Base-by-base conservation (phyloP, 192 early-diverging fungal species). In the Thoreauomyces humboldtii region DNA sequence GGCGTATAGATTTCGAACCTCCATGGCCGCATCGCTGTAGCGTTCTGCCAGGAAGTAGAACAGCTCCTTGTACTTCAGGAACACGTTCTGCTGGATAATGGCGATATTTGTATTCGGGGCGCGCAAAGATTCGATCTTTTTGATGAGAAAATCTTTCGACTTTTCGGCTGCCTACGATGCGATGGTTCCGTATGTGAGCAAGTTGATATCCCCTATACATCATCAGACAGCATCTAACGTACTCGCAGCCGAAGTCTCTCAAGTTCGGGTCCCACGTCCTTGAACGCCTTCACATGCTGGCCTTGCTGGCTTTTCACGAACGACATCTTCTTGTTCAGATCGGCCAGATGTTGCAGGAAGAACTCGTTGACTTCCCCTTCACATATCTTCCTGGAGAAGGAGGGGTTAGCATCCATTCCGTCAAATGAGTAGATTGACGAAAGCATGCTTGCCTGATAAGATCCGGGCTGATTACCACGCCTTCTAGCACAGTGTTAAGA, bases 301-400 rank as follows among this genome's bases (percentile, higher is more conserved):
- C 87, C 81, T 72, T 92, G 89, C 59, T 90, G 84, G 45, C 76
- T 71, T 21, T 86, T 86, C 28, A 94, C 84, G 67, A 88, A 94
- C 7, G 84, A 71, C 75, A 97, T 92, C 62, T 93, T 92, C 57
- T 87, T 86, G 71, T 94, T 91, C 33, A 98, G 80, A n/a, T 92
- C 92, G 7, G 83, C 68, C 56, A 97, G 63, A 46, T 91, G 89
- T 29, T 83, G 77, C 22, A 95, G 63, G 85, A 94, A 98, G 45
- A 86, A 78, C 54, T 96, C 94, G 68, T 96, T 92, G 43, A 97
- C 86, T 43, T 97, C 93, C 14, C 87, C 89, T 67, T 97, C 91
- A 59, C 86, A 91, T 67, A 99, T 95, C 70, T 87, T 91, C 29
- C 87, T 85, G 45, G 7, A 41, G 29, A 15, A 15, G 3, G 44